Base-by-base conservation (phyloP, 331 rosid species). In the Saraca asoca region DNA sequence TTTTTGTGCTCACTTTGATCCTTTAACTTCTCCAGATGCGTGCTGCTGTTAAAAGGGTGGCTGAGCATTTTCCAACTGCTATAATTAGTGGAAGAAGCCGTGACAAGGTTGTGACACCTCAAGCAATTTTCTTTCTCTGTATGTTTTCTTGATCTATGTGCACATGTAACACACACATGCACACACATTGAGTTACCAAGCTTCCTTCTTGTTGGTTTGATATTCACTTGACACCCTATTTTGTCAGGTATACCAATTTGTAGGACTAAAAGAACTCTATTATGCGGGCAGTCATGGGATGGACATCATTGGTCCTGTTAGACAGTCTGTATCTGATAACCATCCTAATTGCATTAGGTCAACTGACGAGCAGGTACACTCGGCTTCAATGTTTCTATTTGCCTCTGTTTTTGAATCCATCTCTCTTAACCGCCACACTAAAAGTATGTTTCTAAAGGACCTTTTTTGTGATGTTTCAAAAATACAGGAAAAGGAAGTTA, bases 251-350 rank as follows among this genome's bases (percentile, higher is more conserved):
- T 75, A 80, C 12, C 81, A 90, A 62, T 94, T 94, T 85, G 83
- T 94, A 46, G 82, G 88, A 85, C 74, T 94, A 76, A 80, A 70
- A 1, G 99, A 94, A 78, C 97, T 94, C 78, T 82, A 86, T 84
- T 94, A 90, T 58, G 99, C 99, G 46, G 99, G 97, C 62, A 94
- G 99, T 70, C 99, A 94, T 83, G 99, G 99, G 63, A 94, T 94
- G 99, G 99, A 94, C 84, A 94, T 94, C 72, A 88, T 88, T 76
- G 83, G 87, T 45, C 97, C 97, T 64, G 84, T 78, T 19, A 77
- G 79, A 71, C 87, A 83, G 62, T 71, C 84, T 73, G 61, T 64
- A 68, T 66, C 81, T 9, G 88, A 78, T 68, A 77, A 77, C 81
- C 83, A 71, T 29, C 60, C 78, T 59, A 78, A 83, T 45, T 67